Base-by-base conservation (phyloP, 1,284 basidiomycete species). In the Pisolithus thermaeus region DNA sequence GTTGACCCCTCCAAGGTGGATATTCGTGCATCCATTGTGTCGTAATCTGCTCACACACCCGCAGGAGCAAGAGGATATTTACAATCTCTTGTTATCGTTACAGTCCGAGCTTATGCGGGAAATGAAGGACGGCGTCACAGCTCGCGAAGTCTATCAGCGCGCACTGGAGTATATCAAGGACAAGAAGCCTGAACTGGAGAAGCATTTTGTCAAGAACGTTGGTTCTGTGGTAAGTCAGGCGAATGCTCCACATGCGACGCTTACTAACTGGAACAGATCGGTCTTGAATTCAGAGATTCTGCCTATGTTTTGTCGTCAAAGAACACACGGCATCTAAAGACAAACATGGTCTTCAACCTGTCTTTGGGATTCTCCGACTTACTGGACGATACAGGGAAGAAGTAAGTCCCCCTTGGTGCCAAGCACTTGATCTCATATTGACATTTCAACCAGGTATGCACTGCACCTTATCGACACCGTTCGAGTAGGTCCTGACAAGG, bases 201-300 rank as follows among this genome's bases (percentile, higher is more conserved):
- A 84, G 58, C 70, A 88, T 56, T 90, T 98, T 54, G 83, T 88
- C 43, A 99, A 97, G 75, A 93, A 84, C 58, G 74, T 94, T 48
- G 96, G 96, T 6, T 97, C 96, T 69, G 90, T 86, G 27, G 92
- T 93, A 66, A 56, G 79, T 73, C 16, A 44, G 18, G 32, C 32
- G 14, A 22, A 12, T 22, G 39, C 23, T 35, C 7, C 36, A 37
- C 22, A 7, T 9, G 11, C 38, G 4, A 3, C 12, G 3, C 42
- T 30, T 7, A 5, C 51, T 49, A 53, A 59, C 46, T 37, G 40
- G 12, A 52, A 7, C 61, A 95, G 92, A 95, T 85, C 66, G 93
- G 93, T 12, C 81, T 97, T 65, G 96, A 98, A 68, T 97, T 96
- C 72, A 84, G 95, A 32, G 96, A 99, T 66, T 84, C 88, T 9